phyloP scores from a whole-genome alignment of 1,284 basidiomycete species.

The Heterobasidion irregulare region DNA sequence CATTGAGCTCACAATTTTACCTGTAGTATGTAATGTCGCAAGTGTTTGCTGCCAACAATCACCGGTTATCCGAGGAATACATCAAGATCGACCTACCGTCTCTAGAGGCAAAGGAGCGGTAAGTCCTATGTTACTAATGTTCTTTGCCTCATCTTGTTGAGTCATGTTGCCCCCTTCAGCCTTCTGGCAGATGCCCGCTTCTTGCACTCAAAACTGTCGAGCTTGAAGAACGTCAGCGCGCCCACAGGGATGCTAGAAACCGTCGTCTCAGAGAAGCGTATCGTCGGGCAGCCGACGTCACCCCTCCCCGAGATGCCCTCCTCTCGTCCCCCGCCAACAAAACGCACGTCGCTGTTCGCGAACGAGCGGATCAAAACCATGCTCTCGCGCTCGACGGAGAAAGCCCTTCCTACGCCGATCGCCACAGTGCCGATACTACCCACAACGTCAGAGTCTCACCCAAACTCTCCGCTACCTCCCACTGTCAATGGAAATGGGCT shows the following conservation, averaged over 20 bases:
- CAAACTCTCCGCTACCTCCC: background rate
- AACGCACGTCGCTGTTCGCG: slow-evolving; percentile 9
- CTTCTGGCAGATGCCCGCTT: slow-evolving; percentile 73
- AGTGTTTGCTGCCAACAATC: slow-evolving; percentile 87
- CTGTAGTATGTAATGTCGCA: slow-evolving; percentile 82
- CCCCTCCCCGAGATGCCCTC: slow-evolving; percentile 6
- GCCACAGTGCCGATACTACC: background rate
- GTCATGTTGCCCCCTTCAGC: slow-evolving; percentile 28
- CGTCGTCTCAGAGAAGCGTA: slow-evolving; percentile 67
- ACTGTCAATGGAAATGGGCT: background rate
- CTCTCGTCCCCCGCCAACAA: background rate
- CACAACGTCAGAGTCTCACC: background rate
- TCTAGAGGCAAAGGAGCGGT: slow-evolving; percentile 80
- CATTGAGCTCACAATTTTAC: background rate
- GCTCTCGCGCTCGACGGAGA: slow-evolving; percentile 15
- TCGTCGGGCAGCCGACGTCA: slow-evolving; percentile 25
- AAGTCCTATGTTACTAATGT: slow-evolving; percentile 15
- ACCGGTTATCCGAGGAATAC: slow-evolving; percentile 81
- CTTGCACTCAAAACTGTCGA: slow-evolving; percentile 65
- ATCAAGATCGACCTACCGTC: slow-evolving; percentile 71
- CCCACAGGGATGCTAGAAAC: slow-evolving; percentile 75
- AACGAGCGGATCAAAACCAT: slow-evolving; percentile 20
- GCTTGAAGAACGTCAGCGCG: slow-evolving; percentile 58
- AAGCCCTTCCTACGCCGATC: background rate
- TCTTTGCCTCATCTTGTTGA: background rate